Evolutionary conservation across 371 early-diverging fungal species (phyloP), one percentile per base, ranked within the genome.

Genomic region (Apophysomyces elegans): DNA sequence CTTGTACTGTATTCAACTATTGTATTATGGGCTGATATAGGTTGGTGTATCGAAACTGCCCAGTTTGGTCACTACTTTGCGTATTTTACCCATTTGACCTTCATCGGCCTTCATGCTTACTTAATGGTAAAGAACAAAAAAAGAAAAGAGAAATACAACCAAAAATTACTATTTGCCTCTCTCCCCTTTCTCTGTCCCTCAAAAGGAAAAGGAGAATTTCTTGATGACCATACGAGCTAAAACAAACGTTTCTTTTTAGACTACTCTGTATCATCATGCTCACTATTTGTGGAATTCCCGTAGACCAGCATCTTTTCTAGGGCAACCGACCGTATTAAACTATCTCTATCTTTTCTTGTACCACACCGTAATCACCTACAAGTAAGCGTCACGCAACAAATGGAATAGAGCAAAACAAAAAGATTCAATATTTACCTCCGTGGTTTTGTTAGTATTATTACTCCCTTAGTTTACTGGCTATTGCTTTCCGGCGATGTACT

Each of bases 381-480:
- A 83, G 83, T 83, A 78, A 69, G 73, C 54, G 26, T 41, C 35
- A 16, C 41, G 14, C 21, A 26, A 26, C 32, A 26, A 1, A 26
- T 26, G 1, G 32, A 26, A 26, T 43, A 35, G 12, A 13, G 18
- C 35, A 32, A 62, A 39, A 56, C 26, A 56, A 59, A 18, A 1
- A 37, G 57, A 11, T 59, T 46, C 8, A 1, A 21, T 13, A 32
- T 39, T 14, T 13, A 37, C 6, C 41, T 18, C 56, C 44, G 32
- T 26, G 32, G 32, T 35, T 38, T 61, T 50, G 35, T 37, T 58
- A 82, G 83, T 47, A 77, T 87, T 45, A 69, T 85, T 14, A 85
- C 85, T n/a, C 88, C 88, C 9, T 74, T 87, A 58, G 83, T 87
- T n/a, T 87, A 72, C 60, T 87, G 88, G 88, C 59, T 73, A 14